Evolutionary conservation across 1,139 yeast genomes (phyloP).

Genomic region (Blastobotrys capitulatus): DNA sequence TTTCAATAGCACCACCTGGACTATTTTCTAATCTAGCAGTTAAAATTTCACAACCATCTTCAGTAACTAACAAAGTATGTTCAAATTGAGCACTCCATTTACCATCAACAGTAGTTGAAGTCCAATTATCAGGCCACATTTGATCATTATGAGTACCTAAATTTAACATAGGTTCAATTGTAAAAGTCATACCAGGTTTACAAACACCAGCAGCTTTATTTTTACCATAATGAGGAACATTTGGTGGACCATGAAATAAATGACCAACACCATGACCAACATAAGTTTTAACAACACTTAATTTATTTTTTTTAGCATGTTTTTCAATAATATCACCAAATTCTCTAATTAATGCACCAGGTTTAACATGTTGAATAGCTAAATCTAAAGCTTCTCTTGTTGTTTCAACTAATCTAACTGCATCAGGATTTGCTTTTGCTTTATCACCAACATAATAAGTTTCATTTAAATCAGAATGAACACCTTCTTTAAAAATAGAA

Average conservation of each 20-base stretch:
- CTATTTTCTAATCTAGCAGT: conserved; percentile 72
- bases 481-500: conserved; percentile 76
- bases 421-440: conserved; percentile 66
- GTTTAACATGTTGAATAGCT: conserved; percentile 82
- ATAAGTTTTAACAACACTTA: conserved; percentile 85
- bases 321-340: conserved; percentile 86
- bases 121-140: conserved; percentile 99
- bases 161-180: conserved; percentile 97
- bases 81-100: conserved; percentile 86
- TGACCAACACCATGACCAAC: conserved; percentile 93
- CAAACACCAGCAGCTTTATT: conserved; percentile 93
- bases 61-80: conserved; percentile 89
- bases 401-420: conserved; percentile 87
- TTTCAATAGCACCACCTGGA: conserved; percentile 82
- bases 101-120: conserved; percentile 86
- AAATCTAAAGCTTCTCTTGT: conserved; percentile 82
- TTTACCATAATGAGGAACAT: conserved; percentile 85
- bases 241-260: conserved; percentile 89
- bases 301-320: conserved; percentile 71
- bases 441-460: conserved; percentile 96
- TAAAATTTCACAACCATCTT: conserved; percentile 86
- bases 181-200: conserved; percentile 94
- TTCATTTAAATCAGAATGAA: conserved; percentile 93
- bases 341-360: conserved; percentile 84
- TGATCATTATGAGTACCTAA: conserved; percentile 78